Evolutionary conservation across 345 rosid genomes (phyloP), one percentile per base, ranked within the genome.

Genomic region (Corymbia maculata): DNA sequence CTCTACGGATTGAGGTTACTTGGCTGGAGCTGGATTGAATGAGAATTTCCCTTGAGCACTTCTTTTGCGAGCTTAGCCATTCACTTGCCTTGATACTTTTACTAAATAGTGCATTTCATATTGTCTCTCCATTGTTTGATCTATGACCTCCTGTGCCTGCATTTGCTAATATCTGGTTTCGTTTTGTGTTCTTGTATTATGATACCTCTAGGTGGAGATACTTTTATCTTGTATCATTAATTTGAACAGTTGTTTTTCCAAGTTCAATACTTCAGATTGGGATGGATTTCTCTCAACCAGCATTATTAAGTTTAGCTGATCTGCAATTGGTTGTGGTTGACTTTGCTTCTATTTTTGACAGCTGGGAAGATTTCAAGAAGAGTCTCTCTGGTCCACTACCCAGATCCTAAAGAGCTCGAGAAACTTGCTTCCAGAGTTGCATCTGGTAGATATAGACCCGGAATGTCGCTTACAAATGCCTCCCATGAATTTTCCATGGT

Each of bases 391-490:
- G 95, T 93, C 82, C 93, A 93, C 86, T 94, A 89, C 89, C 95
- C 95, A 28, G 98, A 95, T 28, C 97, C 99, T 12, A 88, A 93
- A 32, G 95, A 96, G 88, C 90, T 94, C 8, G 94, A 94, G 88
- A 86, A 89, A 42, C 61, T 52, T 61, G 61, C 61, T 55, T 55
- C 61, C 61, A 55, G 24, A 55, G 61, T 1, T 0, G 2, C 61
- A 55, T 55, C 61, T 5, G 13, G 61, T 55, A 55, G 61, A 55
- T 55, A 21, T 55, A 55, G 61, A 55, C 61, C 86, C 42, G 90
- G 94, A 68, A 90, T 89, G 50, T 90, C 94, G 16, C n/a, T 90
- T 55, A 87, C 90, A 82, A 90, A 88, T 88, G 89, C 95, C 70
- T 90, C 94, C 82, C 85, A 53, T 42, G 93, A 84, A 49, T 89